Base-by-base conservation (phyloP, 257 asterid species). In the Solanum corneliomulleri region DNA sequence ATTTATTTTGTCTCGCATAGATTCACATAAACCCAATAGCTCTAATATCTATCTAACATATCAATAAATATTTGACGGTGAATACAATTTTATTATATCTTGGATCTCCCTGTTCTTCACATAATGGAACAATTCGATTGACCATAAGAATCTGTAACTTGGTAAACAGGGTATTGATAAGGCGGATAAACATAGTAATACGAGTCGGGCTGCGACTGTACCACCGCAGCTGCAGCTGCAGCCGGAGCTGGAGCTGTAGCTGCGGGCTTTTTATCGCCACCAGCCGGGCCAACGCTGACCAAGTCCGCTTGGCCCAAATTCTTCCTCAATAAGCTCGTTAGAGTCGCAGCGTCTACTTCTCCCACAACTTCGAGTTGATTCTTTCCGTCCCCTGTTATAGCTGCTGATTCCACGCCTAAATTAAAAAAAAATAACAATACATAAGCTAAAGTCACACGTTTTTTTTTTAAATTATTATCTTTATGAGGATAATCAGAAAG, bases 381-480 rank as follows among this genome's bases (percentile, higher is more conserved):
- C 70, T 85, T 85, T 2, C 35, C 87, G 6, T 80, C 42, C 44
- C 85, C 85, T n/a, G 39, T 47, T 25, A 68, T 29, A 16, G 69
- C 21, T 42, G 87, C 87, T 9, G 87, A 85, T 25, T 66, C 87
- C 42, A 85, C 87, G 20, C 87, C 87, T 85, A 23, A 27, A 37
- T 52, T 14, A 9, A 29, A 85, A 76, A 13, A 47, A 49, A 12
- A 49, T 0, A 42, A 44, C 11, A 76, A 25, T 56, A 4, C 37
- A 41, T n/a, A 11, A 15, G 37, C 0, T 5, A 68, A 68, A 27
- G 13, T 27, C 5, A 23, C 2, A 68, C 0, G 9, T 6, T 52
- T 52, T 25, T 66, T 25, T 31, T 5, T 25, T 4, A 7, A 6
- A 15, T 16, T 15, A 14, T 2, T 27, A 18, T 2, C 9, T 9